A percentile compares a stretch with the other conserved stretches of the same genome.
Conservation (phyloP, 73 alveolate genomes). For the Stentor roeselii region DNA sequence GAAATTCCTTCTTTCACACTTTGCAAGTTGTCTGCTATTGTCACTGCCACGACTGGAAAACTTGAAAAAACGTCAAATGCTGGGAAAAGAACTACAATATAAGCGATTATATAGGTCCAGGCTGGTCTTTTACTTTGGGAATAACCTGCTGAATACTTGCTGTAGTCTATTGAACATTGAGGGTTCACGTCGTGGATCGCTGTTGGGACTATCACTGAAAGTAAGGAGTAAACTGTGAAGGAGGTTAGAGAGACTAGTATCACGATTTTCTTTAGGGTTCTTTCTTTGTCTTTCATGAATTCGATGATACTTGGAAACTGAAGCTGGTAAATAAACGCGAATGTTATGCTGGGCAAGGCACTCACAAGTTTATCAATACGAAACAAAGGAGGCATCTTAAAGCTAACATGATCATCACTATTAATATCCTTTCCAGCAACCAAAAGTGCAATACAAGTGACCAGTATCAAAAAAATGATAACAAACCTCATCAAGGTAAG, state of each 20-base stretch:
- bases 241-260: background rate
- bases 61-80: constrained; percentile 3
- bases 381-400: constrained; percentile 16
- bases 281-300: background rate
- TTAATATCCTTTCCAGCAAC: background rate
- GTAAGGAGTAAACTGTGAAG: background rate
- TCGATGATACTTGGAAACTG: background rate
- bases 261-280: background rate
- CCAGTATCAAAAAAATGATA: background rate
- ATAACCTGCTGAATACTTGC: constrained; percentile 6
- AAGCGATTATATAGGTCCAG: constrained; percentile 18
- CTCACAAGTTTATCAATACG: background rate
- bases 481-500: constrained; percentile 5
- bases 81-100: constrained; percentile 15
- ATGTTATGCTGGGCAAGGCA: background rate
- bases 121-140: constrained; percentile 16
- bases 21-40: background rate
- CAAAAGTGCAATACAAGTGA: background rate
- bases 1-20: background rate
- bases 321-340: background rate
- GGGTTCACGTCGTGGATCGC: background rate
- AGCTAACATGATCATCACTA: background rate
- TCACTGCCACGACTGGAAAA: constrained; percentile 4
- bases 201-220: background rate
- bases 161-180: background rate